Base-by-base conservation (phyloP, 768 basidiomycete species). In the Macrolepiota fuliginosa region DNA sequence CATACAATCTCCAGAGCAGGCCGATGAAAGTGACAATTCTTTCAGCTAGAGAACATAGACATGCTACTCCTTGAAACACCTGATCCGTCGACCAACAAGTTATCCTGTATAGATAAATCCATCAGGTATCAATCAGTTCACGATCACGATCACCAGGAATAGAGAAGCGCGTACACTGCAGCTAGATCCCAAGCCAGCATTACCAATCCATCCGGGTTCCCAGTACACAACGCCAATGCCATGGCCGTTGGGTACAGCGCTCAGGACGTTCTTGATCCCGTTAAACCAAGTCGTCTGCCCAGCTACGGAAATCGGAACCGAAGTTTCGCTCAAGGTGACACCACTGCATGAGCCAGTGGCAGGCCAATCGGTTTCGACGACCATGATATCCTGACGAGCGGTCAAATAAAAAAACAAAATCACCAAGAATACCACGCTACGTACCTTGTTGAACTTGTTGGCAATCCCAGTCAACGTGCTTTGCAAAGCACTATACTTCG, bases 301-400 rank as follows among this genome's bases (percentile, higher is more conserved):
- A 10, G 78, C 70, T 1, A 76, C 71, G 2, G 82, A 82, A 4
- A 81, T 73, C 0, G 85, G 69, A 57, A 86, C 76, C 4, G 77
- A 75, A 2, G 73, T 70, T 56, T 82, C 78, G 61, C 81, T 84
- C 66, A 86, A 62, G 2, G 78, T 68, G 5, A 72, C 67, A 22
- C 77, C 73, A 66, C 80, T 73, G 71, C 85, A 86, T 1, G 70
- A 65, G 6, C 60, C 60, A 1, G 53, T 40, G 11, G 71, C 81
- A 0, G 86, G 83, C 85, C 85, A 88, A 70, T 88, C 82, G 4
- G 86, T 87, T 70, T 87, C 87, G 5, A 84, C 85, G 19, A 87
- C 80, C 71, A 87, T 81, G 51, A 87, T 72, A 54, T 82, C 74
- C 79, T 82, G 32, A 11, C 10, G 46, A 42, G 45, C 4, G 25